Conservation (phyloP, 1,139 yeast genomes). For the Lodderomyces margitis region DNA sequence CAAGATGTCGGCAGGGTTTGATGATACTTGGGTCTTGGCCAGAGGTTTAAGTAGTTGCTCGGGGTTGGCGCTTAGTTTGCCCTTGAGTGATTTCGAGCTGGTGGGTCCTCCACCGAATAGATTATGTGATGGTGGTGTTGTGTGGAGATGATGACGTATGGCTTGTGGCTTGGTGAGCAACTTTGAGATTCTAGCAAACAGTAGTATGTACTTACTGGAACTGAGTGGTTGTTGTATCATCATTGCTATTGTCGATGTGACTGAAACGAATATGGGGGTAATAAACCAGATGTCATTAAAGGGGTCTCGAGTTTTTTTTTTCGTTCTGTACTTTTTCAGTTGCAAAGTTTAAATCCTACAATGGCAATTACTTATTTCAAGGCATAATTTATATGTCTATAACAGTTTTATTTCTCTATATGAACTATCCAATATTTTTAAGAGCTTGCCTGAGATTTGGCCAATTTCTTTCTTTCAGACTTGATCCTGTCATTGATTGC, state of each 20-base stretch:
- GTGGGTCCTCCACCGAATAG: constrained; percentile 25
- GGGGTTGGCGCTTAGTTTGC: not conserved
- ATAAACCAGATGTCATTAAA: too few relatives aligned
- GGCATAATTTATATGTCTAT: too few relatives aligned
- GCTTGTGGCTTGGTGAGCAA: not conserved
- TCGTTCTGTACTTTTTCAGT: not conserved
- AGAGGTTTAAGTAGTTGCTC: constrained; percentile 21
- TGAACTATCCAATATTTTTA: not conserved
- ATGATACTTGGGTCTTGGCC: constrained; percentile 38
- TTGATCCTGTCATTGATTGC: constrained; percentile 26
- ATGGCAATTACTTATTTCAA: too few relatives aligned
- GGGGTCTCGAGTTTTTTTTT: not conserved
- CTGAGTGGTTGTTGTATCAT: not conserved
- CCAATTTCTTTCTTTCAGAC: constrained; percentile 18
- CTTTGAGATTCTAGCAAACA: not conserved
- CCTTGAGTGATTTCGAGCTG: constrained; percentile 6
- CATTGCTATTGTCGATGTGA: not conserved
- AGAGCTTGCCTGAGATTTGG: not conserved
- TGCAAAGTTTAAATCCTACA: too few relatives aligned
- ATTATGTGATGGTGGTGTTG: constrained; percentile 3
- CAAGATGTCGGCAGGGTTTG: constrained; percentile 47
- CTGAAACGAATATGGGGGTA: too few relatives aligned
- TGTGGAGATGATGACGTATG: constrained; percentile 2
- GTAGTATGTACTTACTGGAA: not conserved
- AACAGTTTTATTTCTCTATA: too few relatives aligned